phyloP scores from a whole-genome alignment of 306 rosid genomes.

The Inga oerstediana region DNA sequence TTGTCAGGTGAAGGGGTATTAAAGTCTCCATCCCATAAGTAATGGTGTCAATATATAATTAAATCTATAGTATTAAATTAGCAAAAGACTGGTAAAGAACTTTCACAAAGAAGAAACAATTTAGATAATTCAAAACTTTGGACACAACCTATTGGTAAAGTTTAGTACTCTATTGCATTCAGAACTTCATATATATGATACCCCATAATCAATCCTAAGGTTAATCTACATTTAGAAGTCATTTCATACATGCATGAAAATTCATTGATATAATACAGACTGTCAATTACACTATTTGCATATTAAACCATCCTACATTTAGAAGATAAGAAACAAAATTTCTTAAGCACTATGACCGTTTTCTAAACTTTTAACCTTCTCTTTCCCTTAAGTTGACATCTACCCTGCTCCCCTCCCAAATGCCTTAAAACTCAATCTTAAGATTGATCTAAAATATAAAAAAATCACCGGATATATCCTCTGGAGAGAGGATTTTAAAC shows the following conservation, averaged over 20 bases:
- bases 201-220: neutral
- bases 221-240: neutral
- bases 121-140: neutral
- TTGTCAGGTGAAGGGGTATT: neutral
- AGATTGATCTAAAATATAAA: neutral
- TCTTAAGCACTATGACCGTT: no score
- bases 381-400: no score
- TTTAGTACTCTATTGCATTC: neutral
- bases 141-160: neutral
- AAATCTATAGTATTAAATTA: neutral
- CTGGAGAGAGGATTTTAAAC: neutral
- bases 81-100: conserved; percentile 1
- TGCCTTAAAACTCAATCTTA: neutral
- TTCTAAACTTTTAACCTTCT: no score
- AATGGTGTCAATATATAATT: neutral
- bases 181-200: neutral
- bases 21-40: neutral
- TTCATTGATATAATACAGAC: neutral
- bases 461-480: neutral
- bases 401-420: neutral
- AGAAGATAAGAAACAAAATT: neutral
- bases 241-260: neutral
- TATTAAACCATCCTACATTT: neutral
- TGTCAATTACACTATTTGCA: neutral
- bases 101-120: conserved; percentile 1